These are phyloP conservation scores for Luffa acutangula DNA, from an alignment of 306 rosid species.

Conservation along the genomic window DNA sequence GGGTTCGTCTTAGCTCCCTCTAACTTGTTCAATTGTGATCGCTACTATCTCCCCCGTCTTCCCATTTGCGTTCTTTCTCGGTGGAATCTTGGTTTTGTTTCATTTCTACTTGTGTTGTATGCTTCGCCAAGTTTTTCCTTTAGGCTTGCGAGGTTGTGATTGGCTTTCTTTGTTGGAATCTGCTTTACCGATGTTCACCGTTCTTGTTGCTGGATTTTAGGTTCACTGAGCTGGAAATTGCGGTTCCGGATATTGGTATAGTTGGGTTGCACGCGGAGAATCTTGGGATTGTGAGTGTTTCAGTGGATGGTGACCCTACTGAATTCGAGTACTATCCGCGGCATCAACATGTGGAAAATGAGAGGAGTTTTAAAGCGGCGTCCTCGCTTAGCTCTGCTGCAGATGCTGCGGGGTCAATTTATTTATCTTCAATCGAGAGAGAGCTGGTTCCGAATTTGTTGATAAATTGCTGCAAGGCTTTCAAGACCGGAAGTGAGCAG, in stretches of 20 bases:
- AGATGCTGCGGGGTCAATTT: constrained; percentile 56
- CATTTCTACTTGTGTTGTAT: not conserved
- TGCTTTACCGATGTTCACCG: not conserved
- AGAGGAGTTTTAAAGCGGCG: constrained; percentile 47
- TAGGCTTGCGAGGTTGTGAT: not conserved
- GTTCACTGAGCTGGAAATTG: constrained; percentile 77
- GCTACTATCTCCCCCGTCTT: not conserved
- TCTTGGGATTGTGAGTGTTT: constrained; percentile 66
- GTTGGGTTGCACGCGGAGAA: constrained; percentile 93
- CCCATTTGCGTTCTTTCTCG: not conserved
- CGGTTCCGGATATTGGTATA: constrained; percentile 87
- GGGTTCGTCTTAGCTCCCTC: constrained; percentile 49
- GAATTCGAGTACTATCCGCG: constrained; percentile 80
- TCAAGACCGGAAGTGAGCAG: constrained; percentile 46
- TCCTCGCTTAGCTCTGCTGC: constrained; percentile 64
- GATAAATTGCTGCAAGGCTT: constrained; percentile 76
- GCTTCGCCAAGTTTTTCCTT: not conserved
- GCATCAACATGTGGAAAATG: constrained; percentile 34
- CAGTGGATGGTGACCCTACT: constrained; percentile 82
- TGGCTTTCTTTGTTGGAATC: not conserved
- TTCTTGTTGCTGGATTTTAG: constrained; percentile 19
- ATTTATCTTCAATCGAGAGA: constrained; percentile 56
- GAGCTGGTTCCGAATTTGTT: constrained; percentile 72
- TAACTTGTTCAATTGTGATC: not conserved
- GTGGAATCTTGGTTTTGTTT: not conserved